Conservation (phyloP, 345 rosid species). For the Gynandropsis gynandra region DNA sequence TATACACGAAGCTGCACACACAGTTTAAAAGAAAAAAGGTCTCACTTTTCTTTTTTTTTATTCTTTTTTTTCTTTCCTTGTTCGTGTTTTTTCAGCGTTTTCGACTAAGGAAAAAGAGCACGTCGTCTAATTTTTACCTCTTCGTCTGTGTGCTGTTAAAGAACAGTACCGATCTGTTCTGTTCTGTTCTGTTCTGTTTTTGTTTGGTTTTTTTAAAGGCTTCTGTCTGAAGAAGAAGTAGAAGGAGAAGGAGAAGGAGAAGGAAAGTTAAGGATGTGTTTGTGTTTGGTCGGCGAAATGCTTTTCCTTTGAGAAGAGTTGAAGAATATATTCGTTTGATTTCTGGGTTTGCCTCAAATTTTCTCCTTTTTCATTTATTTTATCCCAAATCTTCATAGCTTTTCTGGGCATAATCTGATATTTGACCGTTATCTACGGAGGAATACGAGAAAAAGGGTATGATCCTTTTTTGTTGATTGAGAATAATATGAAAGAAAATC, state of each 20-base stretch:
- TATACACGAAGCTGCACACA: not conserved
- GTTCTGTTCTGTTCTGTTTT: constrained; percentile 23
- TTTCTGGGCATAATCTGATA: no score
- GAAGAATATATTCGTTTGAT: not conserved
- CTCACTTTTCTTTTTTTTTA: not conserved
- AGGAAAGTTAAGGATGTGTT: not conserved
- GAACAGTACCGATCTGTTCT: constrained; percentile 5
- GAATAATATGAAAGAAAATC: not conserved
- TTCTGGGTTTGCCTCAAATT: constrained; percentile 3
- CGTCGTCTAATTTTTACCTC: constrained; percentile 8
- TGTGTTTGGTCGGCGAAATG: not conserved
- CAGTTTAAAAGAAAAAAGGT: not conserved
- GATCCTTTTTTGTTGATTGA: constrained; percentile 11
- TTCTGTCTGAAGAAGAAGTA: constrained; percentile 4
- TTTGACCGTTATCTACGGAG: constrained; percentile 15
- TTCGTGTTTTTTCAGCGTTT: constrained; percentile 16
- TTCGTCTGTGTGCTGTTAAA: constrained; percentile 13
- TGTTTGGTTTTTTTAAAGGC: not conserved
- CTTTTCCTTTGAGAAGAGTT: constrained; percentile 5
- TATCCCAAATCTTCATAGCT: not conserved
- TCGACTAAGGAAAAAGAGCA: constrained; percentile 18
- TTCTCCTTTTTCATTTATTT: not conserved
- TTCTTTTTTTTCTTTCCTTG: not conserved
- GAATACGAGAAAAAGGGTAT: constrained; percentile 7
- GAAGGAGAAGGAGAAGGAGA: not conserved